Evolutionary conservation across 257 asterid species (phyloP).

Genomic region (Nyctanthes arbortristis): DNA sequence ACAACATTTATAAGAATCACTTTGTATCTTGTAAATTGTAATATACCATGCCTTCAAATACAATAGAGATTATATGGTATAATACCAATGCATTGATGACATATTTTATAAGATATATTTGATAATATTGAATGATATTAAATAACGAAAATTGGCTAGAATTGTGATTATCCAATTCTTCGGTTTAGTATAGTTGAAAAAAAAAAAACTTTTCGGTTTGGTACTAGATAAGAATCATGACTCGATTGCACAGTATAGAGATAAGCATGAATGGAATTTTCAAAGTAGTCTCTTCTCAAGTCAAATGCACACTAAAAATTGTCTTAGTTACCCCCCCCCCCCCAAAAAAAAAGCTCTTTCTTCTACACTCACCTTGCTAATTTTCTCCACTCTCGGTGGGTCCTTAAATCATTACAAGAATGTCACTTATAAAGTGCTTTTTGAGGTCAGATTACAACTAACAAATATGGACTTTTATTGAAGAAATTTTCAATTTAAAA

Average conservation of each 20-base stretch:
- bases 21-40: no score
- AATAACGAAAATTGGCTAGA: no score
- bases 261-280: not conserved
- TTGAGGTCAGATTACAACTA: not conserved
- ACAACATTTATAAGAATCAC: no score
- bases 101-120: no score
- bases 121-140: no score
- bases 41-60: no score
- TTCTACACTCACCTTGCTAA: slow-evolving; percentile 36
- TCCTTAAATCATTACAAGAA: slow-evolving; percentile 24
- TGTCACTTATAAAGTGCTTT: slow-evolving; percentile 31
- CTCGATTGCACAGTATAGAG: not conserved
- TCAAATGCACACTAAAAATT: slow-evolving; percentile 37
- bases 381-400: slow-evolving; percentile 23
- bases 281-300: slow-evolving; percentile 25
- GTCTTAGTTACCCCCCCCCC: slow-evolving; percentile 2
- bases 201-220: no score
- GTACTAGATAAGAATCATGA: no score
- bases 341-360: not conserved
- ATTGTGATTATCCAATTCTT: no score
- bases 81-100: no score
- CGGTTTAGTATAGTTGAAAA: no score
- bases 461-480: not conserved
- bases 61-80: no score
- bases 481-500: not conserved